Evolutionary conservation across 495 filamentous ascomycete species (phyloP).

Genomic region (Hypoxylon subgilvum): DNA sequence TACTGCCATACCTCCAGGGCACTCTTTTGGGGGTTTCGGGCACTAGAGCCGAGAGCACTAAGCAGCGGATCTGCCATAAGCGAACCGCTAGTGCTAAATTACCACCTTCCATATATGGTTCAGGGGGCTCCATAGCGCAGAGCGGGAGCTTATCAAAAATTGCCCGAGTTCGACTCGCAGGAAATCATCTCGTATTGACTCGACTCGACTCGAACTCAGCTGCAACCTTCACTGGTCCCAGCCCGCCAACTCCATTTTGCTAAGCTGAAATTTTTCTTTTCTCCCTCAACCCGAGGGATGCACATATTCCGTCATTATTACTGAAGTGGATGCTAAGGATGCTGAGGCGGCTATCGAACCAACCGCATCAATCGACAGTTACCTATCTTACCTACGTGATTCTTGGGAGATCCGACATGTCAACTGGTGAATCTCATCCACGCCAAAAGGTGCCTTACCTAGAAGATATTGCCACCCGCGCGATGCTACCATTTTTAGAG

Average conservation of each 20-base stretch:
- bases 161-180: neutral
- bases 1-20: too few relatives aligned
- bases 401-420: neutral
- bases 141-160: slow-evolving; percentile 1
- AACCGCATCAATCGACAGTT: neutral
- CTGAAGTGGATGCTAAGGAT: neutral
- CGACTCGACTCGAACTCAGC: too few relatives aligned
- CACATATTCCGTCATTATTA: neutral
- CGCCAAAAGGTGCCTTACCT: too few relatives aligned
- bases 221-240: neutral
- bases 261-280: too few relatives aligned
- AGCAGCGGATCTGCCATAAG: neutral
- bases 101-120: too few relatives aligned
- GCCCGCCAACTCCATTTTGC: neutral
- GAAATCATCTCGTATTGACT: neutral
- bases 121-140: too few relatives aligned
- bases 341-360: slow-evolving; percentile 2
- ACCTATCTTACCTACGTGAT: neutral
- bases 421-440: neutral
- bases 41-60: neutral
- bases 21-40: neutral
- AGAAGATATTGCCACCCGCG: too few relatives aligned
- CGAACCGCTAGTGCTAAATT: neutral
- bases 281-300: neutral
- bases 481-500: neutral